These are phyloP conservation scores for Helicocarpus griseus DNA, from an alignment of 2,329 filamentous ascomycete genomes.

Conservation along the genomic window DNA sequence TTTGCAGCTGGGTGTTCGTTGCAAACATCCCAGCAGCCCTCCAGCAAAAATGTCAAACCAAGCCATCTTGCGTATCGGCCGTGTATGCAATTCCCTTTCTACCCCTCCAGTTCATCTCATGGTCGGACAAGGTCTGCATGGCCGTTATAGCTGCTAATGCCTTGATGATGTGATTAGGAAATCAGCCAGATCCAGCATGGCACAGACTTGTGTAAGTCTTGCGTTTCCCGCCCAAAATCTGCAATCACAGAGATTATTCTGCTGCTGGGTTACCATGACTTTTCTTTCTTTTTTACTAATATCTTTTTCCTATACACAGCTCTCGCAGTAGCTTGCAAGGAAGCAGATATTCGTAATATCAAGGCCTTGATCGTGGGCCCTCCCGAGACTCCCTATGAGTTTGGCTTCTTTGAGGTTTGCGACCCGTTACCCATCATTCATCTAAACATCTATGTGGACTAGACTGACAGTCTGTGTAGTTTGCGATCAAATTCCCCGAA, in stretches of 20 bases:
- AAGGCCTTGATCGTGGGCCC: slow-evolving; percentile 84
- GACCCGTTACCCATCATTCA: slow-evolving; percentile 10
- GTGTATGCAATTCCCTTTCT: slow-evolving; percentile 43
- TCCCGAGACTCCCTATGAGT: slow-evolving; percentile 91
- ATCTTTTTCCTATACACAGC: slow-evolving; percentile 41
- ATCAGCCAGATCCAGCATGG: slow-evolving; percentile 75
- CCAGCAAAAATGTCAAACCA: slow-evolving; percentile 59
- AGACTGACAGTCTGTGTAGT: slow-evolving; percentile 40
- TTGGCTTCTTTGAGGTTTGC: slow-evolving; percentile 87
- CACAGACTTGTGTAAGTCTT: slow-evolving; percentile 65
- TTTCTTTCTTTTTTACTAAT: neutral
- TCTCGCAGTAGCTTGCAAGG: slow-evolving; percentile 75
- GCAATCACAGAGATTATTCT: neutral
- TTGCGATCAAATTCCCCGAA: slow-evolving; percentile 65
- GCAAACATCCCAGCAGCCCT: neutral
- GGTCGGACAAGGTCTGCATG: neutral
- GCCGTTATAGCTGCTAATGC: slow-evolving; percentile 9
- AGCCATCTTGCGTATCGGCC: slow-evolving; percentile 78
- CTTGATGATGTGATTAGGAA: slow-evolving; percentile 48
- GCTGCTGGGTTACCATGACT: neutral
- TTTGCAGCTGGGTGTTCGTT: neutral
- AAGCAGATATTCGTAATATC: slow-evolving; percentile 80
- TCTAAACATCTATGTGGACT: neutral
- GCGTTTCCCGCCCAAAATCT: neutral
- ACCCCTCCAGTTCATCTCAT: neutral